Percentiles rank a stretch among this genome's conserved stretches.
These are phyloP conservation scores for Colletotrichum graminicola DNA, from an alignment of 2,329 filamentous ascomycete genomes.

Conservation along the genomic window DNA sequence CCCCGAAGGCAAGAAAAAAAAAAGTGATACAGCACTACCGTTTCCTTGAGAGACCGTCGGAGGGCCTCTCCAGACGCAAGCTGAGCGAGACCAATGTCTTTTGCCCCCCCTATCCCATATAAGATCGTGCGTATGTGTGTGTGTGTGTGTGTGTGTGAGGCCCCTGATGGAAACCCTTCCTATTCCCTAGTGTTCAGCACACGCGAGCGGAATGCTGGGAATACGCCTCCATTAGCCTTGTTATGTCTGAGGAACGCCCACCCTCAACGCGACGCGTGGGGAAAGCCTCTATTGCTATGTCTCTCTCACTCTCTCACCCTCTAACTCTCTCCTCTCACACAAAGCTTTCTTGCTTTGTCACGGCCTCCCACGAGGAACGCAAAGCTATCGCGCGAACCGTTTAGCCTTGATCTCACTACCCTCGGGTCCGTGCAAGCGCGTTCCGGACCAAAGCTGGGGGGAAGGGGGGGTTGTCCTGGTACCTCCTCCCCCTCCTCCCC, in stretches of 20 bases:
- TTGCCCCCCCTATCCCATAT: background rate
- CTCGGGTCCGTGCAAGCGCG: conserved; percentile 27
- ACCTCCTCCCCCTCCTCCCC: background rate
- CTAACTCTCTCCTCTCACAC: background rate
- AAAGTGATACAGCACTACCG: conserved; percentile 22
- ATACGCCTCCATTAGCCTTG: background rate
- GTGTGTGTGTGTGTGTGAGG: background rate
- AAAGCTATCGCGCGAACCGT: conserved; percentile 32
- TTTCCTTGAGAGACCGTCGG: background rate
- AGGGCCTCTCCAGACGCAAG: conserved; percentile 1
- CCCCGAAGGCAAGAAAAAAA: background rate
- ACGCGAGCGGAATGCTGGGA: conserved; percentile 20
- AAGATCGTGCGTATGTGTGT: background rate
- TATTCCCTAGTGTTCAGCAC: conserved; percentile 4
- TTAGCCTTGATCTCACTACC: conserved; percentile 31
- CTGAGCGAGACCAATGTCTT: conserved; percentile 17
- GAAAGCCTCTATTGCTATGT: conserved; percentile 3
- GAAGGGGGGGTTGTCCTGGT: background rate
- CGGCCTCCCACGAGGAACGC: conserved; percentile 36
- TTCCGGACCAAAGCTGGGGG: conserved; percentile 30
- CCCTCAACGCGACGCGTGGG: conserved; percentile 26
- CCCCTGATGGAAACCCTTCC: background rate
- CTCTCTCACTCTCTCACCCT: conserved; percentile 8
- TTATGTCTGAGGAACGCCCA: conserved; percentile 8
- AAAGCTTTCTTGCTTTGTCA: conserved; percentile 18